These are phyloP conservation scores for Sarocladiaceae sp. DNA, from an alignment of 2,329 filamentous ascomycete genomes.

Conservation along the genomic window DNA sequence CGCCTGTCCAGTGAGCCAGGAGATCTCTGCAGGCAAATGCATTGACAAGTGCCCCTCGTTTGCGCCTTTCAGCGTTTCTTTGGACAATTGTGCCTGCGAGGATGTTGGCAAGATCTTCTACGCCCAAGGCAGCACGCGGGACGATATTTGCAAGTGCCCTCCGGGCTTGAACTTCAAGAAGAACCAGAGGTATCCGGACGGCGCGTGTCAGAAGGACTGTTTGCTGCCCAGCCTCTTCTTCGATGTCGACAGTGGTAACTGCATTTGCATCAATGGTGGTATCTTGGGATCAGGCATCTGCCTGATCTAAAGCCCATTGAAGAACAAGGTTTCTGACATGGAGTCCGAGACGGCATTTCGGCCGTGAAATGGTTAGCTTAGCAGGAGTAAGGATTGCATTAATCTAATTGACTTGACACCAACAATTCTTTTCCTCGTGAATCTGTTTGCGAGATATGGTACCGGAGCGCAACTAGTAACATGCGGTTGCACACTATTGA, in stretches of 20 bases:
- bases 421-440: no score
- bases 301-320: neutral
- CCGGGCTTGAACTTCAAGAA: neutral
- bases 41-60: neutral
- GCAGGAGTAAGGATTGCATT: no score
- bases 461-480: no score
- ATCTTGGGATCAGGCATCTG: neutral
- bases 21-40: neutral
- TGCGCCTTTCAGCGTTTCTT: neutral
- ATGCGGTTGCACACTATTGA: no score
- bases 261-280: neutral
- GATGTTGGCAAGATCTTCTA: neutral
- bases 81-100: neutral
- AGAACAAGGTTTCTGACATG: no score
- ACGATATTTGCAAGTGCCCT: neutral
- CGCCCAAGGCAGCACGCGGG: neutral
- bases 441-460: no score
- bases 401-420: no score
- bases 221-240: neutral
- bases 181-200: neutral
- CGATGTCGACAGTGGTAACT: neutral
- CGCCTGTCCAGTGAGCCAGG: neutral
- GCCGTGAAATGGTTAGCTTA: no score
- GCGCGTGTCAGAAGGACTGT: neutral
- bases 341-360: no score